These are phyloP conservation scores for Byssothecium circinans DNA, from an alignment of 2,329 filamentous ascomycete species.

Conservation along the genomic window DNA sequence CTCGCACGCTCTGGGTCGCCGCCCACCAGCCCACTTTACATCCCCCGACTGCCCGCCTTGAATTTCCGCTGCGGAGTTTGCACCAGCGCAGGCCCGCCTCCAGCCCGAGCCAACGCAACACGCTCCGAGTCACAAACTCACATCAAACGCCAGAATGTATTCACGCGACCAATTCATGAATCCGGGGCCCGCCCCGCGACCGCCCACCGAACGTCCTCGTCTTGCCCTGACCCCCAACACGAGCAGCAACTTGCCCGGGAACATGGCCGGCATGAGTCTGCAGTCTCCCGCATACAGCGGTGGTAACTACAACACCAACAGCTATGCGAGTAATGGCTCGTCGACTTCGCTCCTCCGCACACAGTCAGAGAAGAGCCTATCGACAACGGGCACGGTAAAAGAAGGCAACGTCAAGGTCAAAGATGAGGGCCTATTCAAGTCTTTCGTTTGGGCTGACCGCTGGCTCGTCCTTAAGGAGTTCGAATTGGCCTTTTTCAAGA, in stretches of 20 bases:
- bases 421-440: slow-evolving; percentile 83
- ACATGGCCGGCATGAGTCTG: slow-evolving; percentile 77
- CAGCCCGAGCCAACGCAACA: neutral
- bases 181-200: slow-evolving; percentile 88
- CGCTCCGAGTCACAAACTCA: neutral
- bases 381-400: slow-evolving; percentile 46
- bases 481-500: slow-evolving; percentile 92
- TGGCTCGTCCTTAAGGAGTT: slow-evolving; percentile 91
- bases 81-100: neutral
- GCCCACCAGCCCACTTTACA: slow-evolving; percentile 3
- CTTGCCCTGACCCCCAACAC: slow-evolving; percentile 77
- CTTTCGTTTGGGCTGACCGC: slow-evolving; percentile 85
- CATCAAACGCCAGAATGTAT: slow-evolving; percentile 55
- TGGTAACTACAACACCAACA: slow-evolving; percentile 17
- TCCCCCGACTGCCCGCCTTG: slow-evolving; percentile 2
- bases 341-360: slow-evolving; percentile 45
- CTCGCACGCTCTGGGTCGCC: neutral
- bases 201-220: slow-evolving; percentile 80
- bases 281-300: slow-evolving; percentile 56
- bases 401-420: slow-evolving; percentile 83
- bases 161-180: slow-evolving; percentile 83
- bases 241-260: slow-evolving; percentile 67
- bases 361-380: slow-evolving; percentile 45
- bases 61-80: neutral
- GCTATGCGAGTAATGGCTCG: slow-evolving; percentile 35